Evolutionary conservation across 192 early-diverging fungal species (phyloP), one percentile per base, ranked within the genome.

Genomic region (Gryganskiella cystojenkinii): DNA sequence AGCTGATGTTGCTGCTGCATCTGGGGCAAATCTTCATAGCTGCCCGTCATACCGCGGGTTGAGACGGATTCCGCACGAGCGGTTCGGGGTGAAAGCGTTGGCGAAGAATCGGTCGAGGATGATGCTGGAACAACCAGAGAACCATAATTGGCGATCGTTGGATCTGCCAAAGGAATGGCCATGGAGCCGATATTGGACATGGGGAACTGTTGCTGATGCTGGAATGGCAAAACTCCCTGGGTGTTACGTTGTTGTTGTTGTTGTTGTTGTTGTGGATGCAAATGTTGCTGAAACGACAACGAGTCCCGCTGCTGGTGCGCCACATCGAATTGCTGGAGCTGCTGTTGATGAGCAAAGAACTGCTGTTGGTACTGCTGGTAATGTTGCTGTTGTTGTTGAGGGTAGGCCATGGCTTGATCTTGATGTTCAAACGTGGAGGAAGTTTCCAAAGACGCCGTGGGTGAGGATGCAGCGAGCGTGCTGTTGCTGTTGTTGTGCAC

Each of bases 71-170:
- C 56, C 1, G 54, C 61, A 50, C 47, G 62, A 15, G 54, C 14
- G 6, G 25, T 49, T 7, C 37, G 55, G 25, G 74, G 74, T 3
- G 74, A 78, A 1, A 65, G 64, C 2, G 52, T 28, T 1, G 55
- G 52, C 0, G 74, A 78, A 14, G 74, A 69, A 10, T 47, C 45
- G 15, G 74, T 54, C 4, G 72, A 67, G 2, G 65, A 69, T 3
- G 74, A 78, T 15, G 74, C 74, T 22, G 74, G 74, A 8, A 78
- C 74, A 9, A 69, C 61, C 35, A 78, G 55, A 4, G 74, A 78
- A n/a, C 67, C 66, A 60, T 69, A 78, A 3, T 64, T 62, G 25
- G 49, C 3, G 20, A 63, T 67, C 0, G 64, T 67, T 0, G 64
- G 31, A 28, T 69, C 40, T 7, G 64, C 31, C 22, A 69, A 28